Conservation (phyloP, 2,329 filamentous ascomycete genomes). For the Aquanectria penicillioides region DNA sequence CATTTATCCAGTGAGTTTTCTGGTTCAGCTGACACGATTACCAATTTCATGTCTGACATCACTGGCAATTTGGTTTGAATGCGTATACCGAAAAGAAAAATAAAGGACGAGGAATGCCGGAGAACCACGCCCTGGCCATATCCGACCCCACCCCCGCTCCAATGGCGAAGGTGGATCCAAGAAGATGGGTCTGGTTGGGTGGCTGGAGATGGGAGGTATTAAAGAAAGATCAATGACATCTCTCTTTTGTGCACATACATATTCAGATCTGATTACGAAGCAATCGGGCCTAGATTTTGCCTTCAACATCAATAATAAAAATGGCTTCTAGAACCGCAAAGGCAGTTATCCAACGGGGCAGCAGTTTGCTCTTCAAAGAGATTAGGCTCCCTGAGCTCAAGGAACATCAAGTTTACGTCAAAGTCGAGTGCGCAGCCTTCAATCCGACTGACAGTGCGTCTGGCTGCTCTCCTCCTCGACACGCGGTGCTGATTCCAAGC, state of each 20-base stretch:
- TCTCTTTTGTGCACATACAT: no score
- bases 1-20: not conserved
- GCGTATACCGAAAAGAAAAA: conserved; percentile 2
- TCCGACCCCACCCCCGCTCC: no score
- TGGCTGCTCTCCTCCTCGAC: not conserved
- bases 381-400: conserved; percentile 5
- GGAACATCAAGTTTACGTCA: conserved; percentile 36
- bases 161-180: no score
- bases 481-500: not conserved
- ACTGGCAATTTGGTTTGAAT: not conserved
- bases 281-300: no score
- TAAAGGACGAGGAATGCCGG: no score
- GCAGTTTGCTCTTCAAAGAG: not conserved
- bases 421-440: conserved; percentile 36
- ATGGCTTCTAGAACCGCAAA: conserved; percentile 15
- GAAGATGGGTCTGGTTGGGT: no score
- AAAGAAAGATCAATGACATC: no score
- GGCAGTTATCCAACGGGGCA: conserved; percentile 21
- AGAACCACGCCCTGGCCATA: no score
- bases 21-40: not conserved
- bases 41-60: no score
- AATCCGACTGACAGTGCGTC: conserved; percentile 40
- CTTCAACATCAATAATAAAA: not conserved
- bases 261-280: not conserved
- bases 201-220: no score